phyloP scores from a whole-genome alignment of 1,284 basidiomycete genomes.

The Sporisorium reilianum region DNA sequence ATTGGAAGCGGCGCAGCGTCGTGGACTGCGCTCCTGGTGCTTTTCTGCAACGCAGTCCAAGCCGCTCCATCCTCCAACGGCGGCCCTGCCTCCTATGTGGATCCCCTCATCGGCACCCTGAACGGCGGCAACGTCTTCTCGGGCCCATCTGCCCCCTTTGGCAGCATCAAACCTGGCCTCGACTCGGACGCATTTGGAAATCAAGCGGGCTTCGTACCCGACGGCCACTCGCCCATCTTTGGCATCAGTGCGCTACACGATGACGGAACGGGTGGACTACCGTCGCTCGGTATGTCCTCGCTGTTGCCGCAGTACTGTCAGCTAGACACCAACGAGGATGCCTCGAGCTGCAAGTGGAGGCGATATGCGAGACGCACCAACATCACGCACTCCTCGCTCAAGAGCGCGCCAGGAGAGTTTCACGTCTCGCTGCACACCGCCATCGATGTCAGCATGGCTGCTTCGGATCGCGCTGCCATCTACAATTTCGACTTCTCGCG shows the following conservation, averaged over 20 bases:
- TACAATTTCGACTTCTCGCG: slow-evolving; percentile 31
- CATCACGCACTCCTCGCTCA: slow-evolving; percentile 11
- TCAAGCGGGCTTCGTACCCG: slow-evolving; percentile 45
- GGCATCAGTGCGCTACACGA: slow-evolving; percentile 42
- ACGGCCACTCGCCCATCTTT: slow-evolving; percentile 23
- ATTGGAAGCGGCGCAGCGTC: not conserved
- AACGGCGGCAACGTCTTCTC: slow-evolving; percentile 46
- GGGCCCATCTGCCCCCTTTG: slow-evolving; percentile 37
- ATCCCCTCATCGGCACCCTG: slow-evolving; percentile 38
- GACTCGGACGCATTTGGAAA: slow-evolving; percentile 28
- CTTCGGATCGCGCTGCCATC: slow-evolving; percentile 33
- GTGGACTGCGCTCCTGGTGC: not conserved
- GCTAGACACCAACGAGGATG: slow-evolving; percentile 15
- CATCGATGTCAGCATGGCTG: slow-evolving; percentile 21
- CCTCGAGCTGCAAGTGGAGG: slow-evolving; percentile 33
- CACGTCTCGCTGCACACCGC: slow-evolving; percentile 10
- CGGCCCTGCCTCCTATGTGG: slow-evolving; percentile 31
- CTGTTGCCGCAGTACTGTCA: slow-evolving; percentile 46
- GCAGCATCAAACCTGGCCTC: slow-evolving; percentile 40
- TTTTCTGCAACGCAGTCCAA: not conserved
- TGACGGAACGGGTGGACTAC: slow-evolving; percentile 38
- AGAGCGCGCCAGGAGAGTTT: slow-evolving; percentile 21
- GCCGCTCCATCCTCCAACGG: slow-evolving; percentile 2
- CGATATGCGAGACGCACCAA: slow-evolving; percentile 10
- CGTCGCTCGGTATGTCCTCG: slow-evolving; percentile 35